These are phyloP conservation scores for Wallemia ichthyophaga DNA, from an alignment of 1,284 basidiomycete species.

Conservation along the genomic window DNA sequence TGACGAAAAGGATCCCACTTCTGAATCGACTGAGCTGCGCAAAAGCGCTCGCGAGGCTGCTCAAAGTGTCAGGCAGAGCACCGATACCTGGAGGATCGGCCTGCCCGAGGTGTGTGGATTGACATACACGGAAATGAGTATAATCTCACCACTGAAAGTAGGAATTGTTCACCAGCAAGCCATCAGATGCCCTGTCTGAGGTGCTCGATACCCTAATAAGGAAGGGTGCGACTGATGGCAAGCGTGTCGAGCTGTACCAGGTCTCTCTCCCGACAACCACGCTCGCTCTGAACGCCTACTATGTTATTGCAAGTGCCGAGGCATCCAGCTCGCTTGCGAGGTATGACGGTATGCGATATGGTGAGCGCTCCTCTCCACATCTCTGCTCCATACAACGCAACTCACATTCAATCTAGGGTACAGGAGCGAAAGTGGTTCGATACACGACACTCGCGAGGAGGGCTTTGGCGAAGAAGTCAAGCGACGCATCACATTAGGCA, in stretches of 20 bases:
- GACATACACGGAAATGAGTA: not conserved
- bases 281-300: conserved; percentile 71
- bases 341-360: conserved; percentile 49
- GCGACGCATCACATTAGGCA: conserved; percentile 66
- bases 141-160: not conserved
- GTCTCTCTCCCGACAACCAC: conserved; percentile 47
- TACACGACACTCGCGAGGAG: conserved; percentile 20
- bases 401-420: not conserved
- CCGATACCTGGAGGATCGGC: not conserved
- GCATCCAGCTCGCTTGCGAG: conserved; percentile 75
- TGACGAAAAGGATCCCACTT: conserved; percentile 52
- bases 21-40: conserved; percentile 23
- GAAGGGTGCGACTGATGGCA: not conserved
- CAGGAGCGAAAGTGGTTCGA: not conserved
- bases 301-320: conserved; percentile 76
- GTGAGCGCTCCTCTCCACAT: conserved; percentile 8
- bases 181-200: not conserved
- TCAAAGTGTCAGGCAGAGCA: not conserved
- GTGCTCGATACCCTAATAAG: conserved; percentile 5
- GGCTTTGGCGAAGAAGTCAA: conserved; percentile 57
- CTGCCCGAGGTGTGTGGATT: not conserved
- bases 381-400: not conserved
- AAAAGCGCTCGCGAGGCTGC: conserved; percentile 5
- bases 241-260: conserved; percentile 14
- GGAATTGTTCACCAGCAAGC: not conserved